phyloP scores from a whole-genome alignment of 352 stramenopile genomes.

The Blastocystis sp. region DNA sequence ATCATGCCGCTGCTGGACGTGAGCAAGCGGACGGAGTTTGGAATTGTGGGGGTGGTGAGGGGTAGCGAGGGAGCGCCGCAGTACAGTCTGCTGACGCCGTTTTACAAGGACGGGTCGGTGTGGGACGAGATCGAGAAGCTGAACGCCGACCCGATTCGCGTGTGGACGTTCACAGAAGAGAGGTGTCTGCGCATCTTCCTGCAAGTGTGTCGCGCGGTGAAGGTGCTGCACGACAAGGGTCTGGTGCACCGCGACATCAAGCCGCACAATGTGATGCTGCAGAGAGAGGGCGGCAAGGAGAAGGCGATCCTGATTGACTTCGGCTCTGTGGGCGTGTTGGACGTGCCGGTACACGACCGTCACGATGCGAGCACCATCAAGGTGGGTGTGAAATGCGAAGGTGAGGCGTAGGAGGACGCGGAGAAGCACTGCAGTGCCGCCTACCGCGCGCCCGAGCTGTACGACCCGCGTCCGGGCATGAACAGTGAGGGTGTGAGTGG shows the following conservation, averaged over 20 bases:
- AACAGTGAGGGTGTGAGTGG: conserved; percentile 8
- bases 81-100: conserved; percentile 58
- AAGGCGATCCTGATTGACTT: conserved; percentile 68
- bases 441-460: conserved; percentile 66
- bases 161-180: conserved; percentile 64
- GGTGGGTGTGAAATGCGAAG: background rate
- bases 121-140: conserved; percentile 60
- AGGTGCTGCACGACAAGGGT: conserved; percentile 69
- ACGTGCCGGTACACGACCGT: conserved; percentile 34
- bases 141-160: conserved; percentile 45
- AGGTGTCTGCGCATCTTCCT: conserved; percentile 60
- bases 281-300: conserved; percentile 33
- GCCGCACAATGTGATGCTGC: conserved; percentile 69
- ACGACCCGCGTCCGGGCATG: conserved; percentile 64
- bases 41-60: background rate
- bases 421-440: conserved; percentile 69
- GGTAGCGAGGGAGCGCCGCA: conserved; percentile 7
- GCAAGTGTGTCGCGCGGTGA: conserved; percentile 44
- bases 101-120: conserved; percentile 34
- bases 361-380: conserved; percentile 57
- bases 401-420: conserved; percentile 51
- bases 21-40: conserved; percentile 33
- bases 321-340: conserved; percentile 19
- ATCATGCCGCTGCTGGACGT: conserved; percentile 45
- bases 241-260: conserved; percentile 67